Evolutionary conservation across 78 protist species (phyloP).

Genomic region (Corallochytrium limacisporum): DNA sequence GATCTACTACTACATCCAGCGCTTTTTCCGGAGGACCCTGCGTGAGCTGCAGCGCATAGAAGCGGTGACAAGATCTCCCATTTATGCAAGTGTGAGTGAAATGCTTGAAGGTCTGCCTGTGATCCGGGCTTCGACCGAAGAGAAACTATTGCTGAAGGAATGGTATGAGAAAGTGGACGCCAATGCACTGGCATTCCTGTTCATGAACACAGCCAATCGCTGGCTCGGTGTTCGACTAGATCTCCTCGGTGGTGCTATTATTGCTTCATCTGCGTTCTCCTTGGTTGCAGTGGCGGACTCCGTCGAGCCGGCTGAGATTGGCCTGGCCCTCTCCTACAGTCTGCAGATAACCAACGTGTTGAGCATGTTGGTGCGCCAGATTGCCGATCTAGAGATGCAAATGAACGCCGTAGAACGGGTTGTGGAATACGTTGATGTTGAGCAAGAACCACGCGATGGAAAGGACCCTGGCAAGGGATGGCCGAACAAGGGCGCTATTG

Average conservation of each 20-base stretch:
- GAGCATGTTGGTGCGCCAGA: neutral
- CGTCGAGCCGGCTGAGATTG: conserved; percentile 5
- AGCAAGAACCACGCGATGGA: neutral
- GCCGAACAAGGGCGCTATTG: conserved; percentile 20
- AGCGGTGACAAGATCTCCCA: conserved; percentile 66
- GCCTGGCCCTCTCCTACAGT: conserved; percentile 30
- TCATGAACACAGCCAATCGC: neutral
- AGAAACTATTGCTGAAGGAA: neutral
- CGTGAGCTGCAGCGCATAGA: conserved; percentile 64
- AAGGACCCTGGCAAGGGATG: conserved; percentile 10
- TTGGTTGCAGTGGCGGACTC: neutral
- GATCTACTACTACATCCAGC: conserved; percentile 13
- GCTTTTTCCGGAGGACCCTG: conserved; percentile 38
- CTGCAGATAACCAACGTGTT: neutral
- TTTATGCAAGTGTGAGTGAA: conserved; percentile 66
- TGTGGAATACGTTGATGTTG: conserved; percentile 17
- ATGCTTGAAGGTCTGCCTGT: conserved; percentile 76
- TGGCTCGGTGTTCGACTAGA: neutral
- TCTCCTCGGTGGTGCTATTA: neutral
- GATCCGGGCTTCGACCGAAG: conserved; percentile 62
- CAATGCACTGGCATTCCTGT: neutral
- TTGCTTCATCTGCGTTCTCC: neutral
- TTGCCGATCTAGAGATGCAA: conserved; percentile 17
- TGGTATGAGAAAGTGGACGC: neutral
- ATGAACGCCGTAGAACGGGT: conserved; percentile 41